Conservation (phyloP, 2,329 filamentous ascomycete species). For the Seiridium unicorne region DNA sequence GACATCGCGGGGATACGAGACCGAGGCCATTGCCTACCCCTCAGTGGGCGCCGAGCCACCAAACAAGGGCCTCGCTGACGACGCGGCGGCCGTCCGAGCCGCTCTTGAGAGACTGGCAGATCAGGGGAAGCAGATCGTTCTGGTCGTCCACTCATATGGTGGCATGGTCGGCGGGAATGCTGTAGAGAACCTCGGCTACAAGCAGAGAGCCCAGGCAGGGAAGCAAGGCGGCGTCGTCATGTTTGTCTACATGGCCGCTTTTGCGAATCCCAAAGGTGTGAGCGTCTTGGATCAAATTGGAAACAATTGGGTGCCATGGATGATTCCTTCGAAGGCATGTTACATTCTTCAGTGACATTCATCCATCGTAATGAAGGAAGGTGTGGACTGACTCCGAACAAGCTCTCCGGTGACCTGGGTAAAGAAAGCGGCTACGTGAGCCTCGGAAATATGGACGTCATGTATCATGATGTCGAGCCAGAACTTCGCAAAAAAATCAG, state of each 20-base stretch:
- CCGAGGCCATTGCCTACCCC: constrained; percentile 26
- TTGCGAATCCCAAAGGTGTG: constrained; percentile 19
- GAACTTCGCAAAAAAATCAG: constrained; percentile 12
- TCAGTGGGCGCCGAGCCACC: constrained; percentile 27
- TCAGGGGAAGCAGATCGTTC: constrained; percentile 36
- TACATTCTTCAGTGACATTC: background rate
- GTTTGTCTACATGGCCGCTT: constrained; percentile 26
- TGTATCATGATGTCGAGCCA: constrained; percentile 18
- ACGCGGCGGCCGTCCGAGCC: constrained; percentile 29
- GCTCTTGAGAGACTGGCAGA: constrained; percentile 27
- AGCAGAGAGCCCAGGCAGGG: constrained; percentile 25
- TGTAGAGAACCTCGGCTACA: constrained; percentile 27
- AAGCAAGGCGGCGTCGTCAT: constrained; percentile 31
- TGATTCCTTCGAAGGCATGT: constrained; percentile 9
- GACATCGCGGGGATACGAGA: constrained; percentile 22
- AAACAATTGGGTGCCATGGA: constrained; percentile 20
- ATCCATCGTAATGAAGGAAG: background rate
- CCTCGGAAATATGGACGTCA: constrained; percentile 12
- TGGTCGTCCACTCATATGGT: constrained; percentile 42
- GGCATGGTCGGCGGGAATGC: constrained; percentile 37
- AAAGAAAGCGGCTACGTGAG: constrained; percentile 12
- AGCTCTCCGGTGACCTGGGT: background rate
- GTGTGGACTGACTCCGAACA: background rate
- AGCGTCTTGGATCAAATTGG: constrained; percentile 18
- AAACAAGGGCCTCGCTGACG: constrained; percentile 15